phyloP scores from a whole-genome alignment of 495 filamentous ascomycete species.

The Pyrenula massariospora region DNA sequence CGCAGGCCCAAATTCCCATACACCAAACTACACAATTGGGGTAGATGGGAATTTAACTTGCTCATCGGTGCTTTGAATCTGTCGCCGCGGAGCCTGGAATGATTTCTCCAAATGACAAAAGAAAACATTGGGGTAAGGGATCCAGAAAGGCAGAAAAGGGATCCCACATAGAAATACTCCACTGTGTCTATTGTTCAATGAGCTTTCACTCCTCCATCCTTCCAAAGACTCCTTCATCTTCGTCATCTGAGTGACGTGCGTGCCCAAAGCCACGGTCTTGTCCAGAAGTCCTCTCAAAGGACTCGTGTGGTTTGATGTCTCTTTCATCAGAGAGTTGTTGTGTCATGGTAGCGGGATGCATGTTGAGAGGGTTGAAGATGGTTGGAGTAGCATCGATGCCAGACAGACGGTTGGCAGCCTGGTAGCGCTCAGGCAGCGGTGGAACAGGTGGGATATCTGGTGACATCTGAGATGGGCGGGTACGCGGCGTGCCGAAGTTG shows the following conservation, averaged over 20 bases:
- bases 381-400: slow-evolving; percentile 23
- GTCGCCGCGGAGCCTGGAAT: background rate
- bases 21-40: background rate
- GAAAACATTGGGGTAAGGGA: background rate
- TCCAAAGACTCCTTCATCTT: background rate
- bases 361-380: slow-evolving; percentile 38
- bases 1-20: background rate
- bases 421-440: slow-evolving; percentile 62
- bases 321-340: slow-evolving; percentile 16
- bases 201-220: background rate
- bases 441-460: slow-evolving; percentile 79
- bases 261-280: background rate
- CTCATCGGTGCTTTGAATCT: background rate
- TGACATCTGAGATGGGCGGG: slow-evolving; percentile 55
- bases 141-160: background rate
- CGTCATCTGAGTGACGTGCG: background rate
- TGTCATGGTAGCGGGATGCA: slow-evolving; percentile 26
- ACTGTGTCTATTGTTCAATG: background rate
- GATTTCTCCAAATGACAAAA: background rate
- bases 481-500: slow-evolving; percentile 76
- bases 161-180: background rate
- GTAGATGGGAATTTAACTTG: background rate
- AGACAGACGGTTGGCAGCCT: slow-evolving; percentile 25
- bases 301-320: slow-evolving; percentile 5
- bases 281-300: background rate